Base-by-base conservation (phyloP, 2,329 filamentous ascomycete genomes). In the Diaporthe longicolla region DNA sequence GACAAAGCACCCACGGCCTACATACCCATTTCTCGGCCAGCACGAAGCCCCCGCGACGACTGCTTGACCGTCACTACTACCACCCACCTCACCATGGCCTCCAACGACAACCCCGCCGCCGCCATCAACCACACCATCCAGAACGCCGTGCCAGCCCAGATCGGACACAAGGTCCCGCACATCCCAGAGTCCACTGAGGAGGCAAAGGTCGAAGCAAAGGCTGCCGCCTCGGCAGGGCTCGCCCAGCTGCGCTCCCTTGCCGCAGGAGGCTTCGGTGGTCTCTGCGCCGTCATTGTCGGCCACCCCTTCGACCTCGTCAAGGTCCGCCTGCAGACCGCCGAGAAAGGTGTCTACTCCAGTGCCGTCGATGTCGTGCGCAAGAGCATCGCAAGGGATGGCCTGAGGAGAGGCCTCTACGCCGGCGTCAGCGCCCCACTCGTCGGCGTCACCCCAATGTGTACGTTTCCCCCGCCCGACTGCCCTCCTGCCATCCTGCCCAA, bases 221-320 rank as follows among this genome's bases (percentile, higher is more conserved):
- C 82, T 5, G 84, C 82, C 7, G 82, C 82, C 21, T 82, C 79
- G 45, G 78, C 82, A 21, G 80, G 83, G 70, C 79, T 84, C 19
- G 82, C 88, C 26, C 89, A 91, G 82, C 83, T 97, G 76, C 93
- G 96, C 75, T 97, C 96, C 55, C 90, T 99, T 69, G 92, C 89
- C 11, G 96, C 96, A 10, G 97, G 97, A 79, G 97, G 95, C 76
- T 97, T 97, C 75, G 97, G 97, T 78, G 97, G 97, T 79, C 84
- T 99, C 63, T 98, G 94, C 86, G 96, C 97, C 73, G 97, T 99
- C 72, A 83, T 99, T 55, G 95, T 98, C 74, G 94, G 97, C 73
- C 97, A 99, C 84, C 97, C 97, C 13, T 99, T 99, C 82, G 97
- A 99, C 83, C 89, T 99, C 79, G 96, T 98, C 83, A 99, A 99